Evolutionary conservation across 495 filamentous ascomycete species (phyloP), one percentile per base, ranked within the genome.

Genomic region (Xeromyces bisporus): DNA sequence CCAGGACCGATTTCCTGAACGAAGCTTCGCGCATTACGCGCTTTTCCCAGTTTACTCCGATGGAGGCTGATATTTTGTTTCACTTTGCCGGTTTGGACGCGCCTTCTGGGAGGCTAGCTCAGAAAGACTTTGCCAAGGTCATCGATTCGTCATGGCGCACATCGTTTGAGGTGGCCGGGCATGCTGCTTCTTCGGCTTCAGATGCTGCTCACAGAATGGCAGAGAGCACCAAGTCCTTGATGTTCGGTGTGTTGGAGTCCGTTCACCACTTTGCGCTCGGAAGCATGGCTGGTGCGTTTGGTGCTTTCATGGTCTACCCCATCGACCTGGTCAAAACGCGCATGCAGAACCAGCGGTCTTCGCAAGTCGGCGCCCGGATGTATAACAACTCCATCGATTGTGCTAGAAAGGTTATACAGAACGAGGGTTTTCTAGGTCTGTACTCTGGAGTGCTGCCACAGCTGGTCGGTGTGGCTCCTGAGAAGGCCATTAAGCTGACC

Each of bases 51-150:
- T 93, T 93, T 56, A 94, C 89, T 0, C 89, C 89, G 1, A 93
- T 97, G 87, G 89, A 97, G 53, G 89, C 91, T 2, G 89, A 96
- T 50, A 96, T 97, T 41, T 68, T 97, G 11, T 97, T 97, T 65
- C 89, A 97, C 54, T 97, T 97, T 44, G 89, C 89, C 23, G 83
- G 84, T 26, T 62, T 97, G 26, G 83, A 93, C 47, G 77, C 84
- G 36, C 79, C 83, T 0, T 80, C 83, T 0, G 91, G 84, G 8
- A 60, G 82, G 25, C 69, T 97, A n/a, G 67, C 76, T 3, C 62
- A 91, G 13, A 60, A 58, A 15, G 87, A 96, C 46, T 97, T 97
- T 52, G 71, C 80, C 34, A 92, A 92, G 56, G 89, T 97, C 21
- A 69, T 97, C 29, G 89, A 97, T 52, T 70, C 89, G 0, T 77